A percentile compares a stretch with the other conserved stretches of the same genome.
Conservation (phyloP, 768 basidiomycete species). For the Lactarius akahatsu region DNA sequence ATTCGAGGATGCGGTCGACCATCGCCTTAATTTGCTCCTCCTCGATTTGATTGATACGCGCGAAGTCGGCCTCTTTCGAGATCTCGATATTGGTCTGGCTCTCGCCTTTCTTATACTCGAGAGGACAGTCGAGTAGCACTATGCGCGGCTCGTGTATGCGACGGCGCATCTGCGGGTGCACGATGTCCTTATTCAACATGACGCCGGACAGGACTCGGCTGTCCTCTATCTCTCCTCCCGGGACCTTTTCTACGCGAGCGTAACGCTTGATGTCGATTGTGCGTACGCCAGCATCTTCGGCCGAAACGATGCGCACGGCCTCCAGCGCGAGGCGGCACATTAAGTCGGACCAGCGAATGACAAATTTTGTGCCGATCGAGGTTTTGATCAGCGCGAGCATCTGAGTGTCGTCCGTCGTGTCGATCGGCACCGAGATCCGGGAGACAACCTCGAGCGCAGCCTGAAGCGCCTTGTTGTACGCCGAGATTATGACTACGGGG, state of each 20-base stretch:
- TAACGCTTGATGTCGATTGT: conserved; percentile 98
- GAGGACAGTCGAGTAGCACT: conserved; percentile 86
- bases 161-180: conserved; percentile 94
- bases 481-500: conserved; percentile 97
- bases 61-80: conserved; percentile 91
- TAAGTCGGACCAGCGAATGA: conserved; percentile 92
- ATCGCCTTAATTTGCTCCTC: conserved; percentile 93
- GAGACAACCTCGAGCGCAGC: conserved; percentile 89
- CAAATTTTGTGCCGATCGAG: conserved; percentile 98
- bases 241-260: conserved; percentile 95
- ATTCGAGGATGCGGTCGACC: conserved; percentile 82
- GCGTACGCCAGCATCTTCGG: conserved; percentile 71
- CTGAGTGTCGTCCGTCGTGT: conserved; percentile 78
- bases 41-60: conserved; percentile 87
- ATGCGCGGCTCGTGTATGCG: conserved; percentile 89
- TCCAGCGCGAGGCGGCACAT: conserved; percentile 96
- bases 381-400: conserved; percentile 98
- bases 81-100: conserved; percentile 99
- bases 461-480: conserved; percentile 94
- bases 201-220: conserved; percentile 84
- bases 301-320: conserved; percentile 86
- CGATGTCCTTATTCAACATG: conserved; percentile 99
- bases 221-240: conserved; percentile 96
- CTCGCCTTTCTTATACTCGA: conserved; percentile 99
- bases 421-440: conserved; percentile 85